Evolutionary conservation across 441 rosid genomes (phyloP).

Genomic region (Lepidium campestre): DNA sequence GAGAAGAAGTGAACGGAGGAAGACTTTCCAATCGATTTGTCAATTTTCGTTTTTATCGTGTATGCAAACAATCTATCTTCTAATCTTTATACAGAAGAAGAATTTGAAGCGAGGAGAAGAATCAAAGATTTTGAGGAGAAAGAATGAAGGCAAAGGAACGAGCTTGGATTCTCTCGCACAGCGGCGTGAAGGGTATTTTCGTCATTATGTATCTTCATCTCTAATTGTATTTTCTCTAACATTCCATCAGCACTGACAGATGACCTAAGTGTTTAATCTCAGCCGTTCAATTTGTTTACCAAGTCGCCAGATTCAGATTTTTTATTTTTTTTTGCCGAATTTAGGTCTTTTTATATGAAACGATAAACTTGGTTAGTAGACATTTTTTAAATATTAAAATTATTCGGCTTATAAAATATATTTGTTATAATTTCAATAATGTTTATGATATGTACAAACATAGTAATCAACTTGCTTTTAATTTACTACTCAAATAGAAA

Average conservation of each 20-base stretch:
- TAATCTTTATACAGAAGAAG: neutral
- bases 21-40: conserved; percentile 1
- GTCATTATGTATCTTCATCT: conserved; percentile 25
- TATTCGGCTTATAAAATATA: neutral
- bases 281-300: conserved; percentile 30
- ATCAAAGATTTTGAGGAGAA: conserved; percentile 7
- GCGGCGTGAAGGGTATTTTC: conserved; percentile 26
- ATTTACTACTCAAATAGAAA: neutral
- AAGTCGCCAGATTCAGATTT: neutral
- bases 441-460: neutral
- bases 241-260: conserved; percentile 16
- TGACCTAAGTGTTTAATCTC: neutral
- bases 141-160: neutral
- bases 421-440: neutral
- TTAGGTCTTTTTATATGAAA: too few species aligned
- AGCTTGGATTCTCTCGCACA: neutral
- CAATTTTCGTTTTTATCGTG: neutral
- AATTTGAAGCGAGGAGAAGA: conserved; percentile 5
- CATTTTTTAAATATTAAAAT: neutral
- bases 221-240: neutral
- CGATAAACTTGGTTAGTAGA: too few species aligned
- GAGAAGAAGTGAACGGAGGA: neutral
- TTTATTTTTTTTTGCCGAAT: too few species aligned
- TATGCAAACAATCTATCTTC: neutral
- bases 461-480: neutral